Conservation (phyloP, 106 monocot genomes). For the Chionographis japonica region DNA sequence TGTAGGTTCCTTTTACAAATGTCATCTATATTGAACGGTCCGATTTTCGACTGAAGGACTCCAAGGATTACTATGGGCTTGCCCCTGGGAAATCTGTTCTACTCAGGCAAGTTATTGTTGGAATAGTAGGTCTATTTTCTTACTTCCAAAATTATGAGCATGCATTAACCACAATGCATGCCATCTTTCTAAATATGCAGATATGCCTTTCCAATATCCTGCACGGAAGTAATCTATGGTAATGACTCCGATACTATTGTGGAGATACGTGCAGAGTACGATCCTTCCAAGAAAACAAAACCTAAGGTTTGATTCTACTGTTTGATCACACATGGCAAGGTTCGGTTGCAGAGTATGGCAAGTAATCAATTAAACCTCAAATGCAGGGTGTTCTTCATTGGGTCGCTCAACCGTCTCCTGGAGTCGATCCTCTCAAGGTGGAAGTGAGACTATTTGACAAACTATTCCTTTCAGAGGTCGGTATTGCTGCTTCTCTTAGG, state of each 20-base stretch:
- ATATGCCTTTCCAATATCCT: conserved; percentile 94
- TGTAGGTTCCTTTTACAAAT: conserved; percentile 90
- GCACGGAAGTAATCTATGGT: conserved; percentile 81
- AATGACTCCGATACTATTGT: conserved; percentile 45
- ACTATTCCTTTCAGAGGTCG: conserved; percentile 83
- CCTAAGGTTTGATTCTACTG: conserved; percentile 57
- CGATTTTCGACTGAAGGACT: conserved; percentile 90
- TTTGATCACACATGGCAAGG: neutral
- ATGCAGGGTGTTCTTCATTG: conserved; percentile 98
- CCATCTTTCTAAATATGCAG: conserved; percentile 21
- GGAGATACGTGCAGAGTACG: conserved; percentile 85
- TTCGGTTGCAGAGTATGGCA: neutral
- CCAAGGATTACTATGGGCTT: conserved; percentile 95
- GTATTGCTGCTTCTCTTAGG: neutral
- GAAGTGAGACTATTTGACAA: conserved; percentile 92
- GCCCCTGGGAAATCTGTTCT: conserved; percentile 94
- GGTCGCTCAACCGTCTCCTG: conserved; percentile 85
- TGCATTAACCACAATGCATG: neutral
- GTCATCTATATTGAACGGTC: conserved; percentile 76
- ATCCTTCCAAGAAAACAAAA: conserved; percentile 72
- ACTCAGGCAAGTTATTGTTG: conserved; percentile 47
- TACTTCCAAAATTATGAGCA: neutral
- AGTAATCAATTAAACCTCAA: neutral
- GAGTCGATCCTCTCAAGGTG: conserved; percentile 88
- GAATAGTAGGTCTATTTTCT: neutral